Conservation (phyloP, 345 rosid species). For the Eucalyptus camaldulensis region DNA sequence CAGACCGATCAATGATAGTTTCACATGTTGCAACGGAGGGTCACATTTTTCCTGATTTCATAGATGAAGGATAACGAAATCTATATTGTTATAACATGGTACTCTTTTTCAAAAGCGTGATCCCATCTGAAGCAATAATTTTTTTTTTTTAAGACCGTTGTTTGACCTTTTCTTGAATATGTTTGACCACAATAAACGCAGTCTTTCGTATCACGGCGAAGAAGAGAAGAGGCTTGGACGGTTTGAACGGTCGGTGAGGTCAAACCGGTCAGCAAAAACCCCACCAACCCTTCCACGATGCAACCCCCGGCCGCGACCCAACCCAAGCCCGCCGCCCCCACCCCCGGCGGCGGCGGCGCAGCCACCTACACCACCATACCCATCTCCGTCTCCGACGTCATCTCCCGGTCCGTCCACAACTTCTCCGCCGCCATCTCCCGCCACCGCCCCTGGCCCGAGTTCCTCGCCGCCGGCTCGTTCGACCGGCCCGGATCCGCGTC, state of each 20-base stretch:
- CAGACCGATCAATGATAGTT: not conserved
- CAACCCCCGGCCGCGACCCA: not conserved
- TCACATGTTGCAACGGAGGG: not conserved
- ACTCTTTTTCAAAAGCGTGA: not conserved
- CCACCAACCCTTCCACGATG: not conserved
- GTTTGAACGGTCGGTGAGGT: not conserved
- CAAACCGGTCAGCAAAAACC: not conserved
- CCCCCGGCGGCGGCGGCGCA: not conserved
- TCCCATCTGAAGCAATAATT: not conserved
- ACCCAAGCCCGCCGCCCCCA: not conserved
- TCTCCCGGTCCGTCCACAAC: conserved; percentile 36
- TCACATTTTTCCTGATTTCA: not conserved
- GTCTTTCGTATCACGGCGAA: not conserved
- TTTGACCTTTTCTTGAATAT: not conserved
- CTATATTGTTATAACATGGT: not conserved
- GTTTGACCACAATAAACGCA: not conserved
- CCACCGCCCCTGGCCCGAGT: conserved; percentile 49
- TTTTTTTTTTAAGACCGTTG: not conserved
- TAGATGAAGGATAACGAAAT: not conserved
- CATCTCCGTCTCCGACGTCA: conserved; percentile 25
- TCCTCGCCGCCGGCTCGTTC: conserved; percentile 14
- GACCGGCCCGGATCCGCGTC: conserved; percentile 4
- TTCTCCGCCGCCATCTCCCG: conserved; percentile 19
- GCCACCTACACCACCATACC: conserved; percentile 43
- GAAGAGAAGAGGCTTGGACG: not conserved